Conservation (phyloP, 306 rosid species). For the Cicer yamashitae region DNA sequence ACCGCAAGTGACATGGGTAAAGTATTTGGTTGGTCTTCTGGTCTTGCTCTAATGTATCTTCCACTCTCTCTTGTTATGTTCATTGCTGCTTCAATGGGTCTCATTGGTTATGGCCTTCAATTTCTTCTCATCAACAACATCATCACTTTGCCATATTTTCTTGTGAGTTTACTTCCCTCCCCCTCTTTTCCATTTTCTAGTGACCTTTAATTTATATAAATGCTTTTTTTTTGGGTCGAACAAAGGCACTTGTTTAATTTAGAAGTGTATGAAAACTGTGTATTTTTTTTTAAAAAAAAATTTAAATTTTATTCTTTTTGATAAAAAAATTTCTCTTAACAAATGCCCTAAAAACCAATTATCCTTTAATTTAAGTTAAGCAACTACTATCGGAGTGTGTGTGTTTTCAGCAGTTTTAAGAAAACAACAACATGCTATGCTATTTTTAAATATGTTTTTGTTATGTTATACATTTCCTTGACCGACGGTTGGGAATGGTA, state of each 20-base stretch:
- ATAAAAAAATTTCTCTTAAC: too few relatives aligned
- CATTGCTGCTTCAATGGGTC: conserved; percentile 75
- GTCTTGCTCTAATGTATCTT: conserved; percentile 70
- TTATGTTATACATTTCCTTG: too few relatives aligned
- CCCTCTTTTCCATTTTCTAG: background rate
- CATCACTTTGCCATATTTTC: conserved; percentile 74
- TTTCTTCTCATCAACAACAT: conserved; percentile 72
- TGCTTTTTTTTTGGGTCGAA: background rate
- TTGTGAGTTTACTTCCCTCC: conserved; percentile 46
- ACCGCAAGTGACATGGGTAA: conserved; percentile 90
- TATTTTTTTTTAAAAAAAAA: too few relatives aligned
- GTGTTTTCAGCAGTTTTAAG: background rate
- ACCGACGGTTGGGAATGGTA: too few relatives aligned
- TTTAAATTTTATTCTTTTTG: too few relatives aligned
- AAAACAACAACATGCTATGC: background rate
- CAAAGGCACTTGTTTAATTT: too few relatives aligned
- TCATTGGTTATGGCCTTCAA: conserved; percentile 77
- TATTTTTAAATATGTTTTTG: background rate
- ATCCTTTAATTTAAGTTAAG: background rate
- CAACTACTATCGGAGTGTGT: background rate
- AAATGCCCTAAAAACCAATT: too few relatives aligned
- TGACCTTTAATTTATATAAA: too few relatives aligned
- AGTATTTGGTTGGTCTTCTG: conserved; percentile 90
- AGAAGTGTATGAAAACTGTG: too few relatives aligned
- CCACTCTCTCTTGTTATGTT: conserved; percentile 72